Evolutionary conservation across 2,329 filamentous ascomycete genomes (phyloP), one percentile per base, ranked within the genome.

Genomic region (Emergomyces pasteurianus): DNA sequence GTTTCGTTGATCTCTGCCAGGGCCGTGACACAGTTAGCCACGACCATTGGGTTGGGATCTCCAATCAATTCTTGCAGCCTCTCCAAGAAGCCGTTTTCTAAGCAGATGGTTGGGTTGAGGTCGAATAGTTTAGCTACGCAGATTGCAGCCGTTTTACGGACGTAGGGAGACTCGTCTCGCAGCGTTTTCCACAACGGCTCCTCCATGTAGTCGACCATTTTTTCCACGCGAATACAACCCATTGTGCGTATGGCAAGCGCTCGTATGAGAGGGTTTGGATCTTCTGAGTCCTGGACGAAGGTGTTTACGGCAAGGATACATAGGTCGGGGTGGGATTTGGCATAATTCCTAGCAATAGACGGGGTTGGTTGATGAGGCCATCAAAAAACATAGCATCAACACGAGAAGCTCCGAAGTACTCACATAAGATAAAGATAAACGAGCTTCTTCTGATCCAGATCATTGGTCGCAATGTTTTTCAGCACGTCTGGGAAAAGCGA

Each of bases 201-300:
- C 75, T 97, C 94, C 92, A 99, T 97, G 75, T 99, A 99, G 73
- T 99, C 94, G 66, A 97, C 90, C 90, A 99, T 99, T 77, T 99
- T 99, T 68, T 97, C 94, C 60, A 99, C 94, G 61, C 94, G 82
- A 69, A 99, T 97, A 72, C 94, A 97, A 47, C 94, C 94, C 94
- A 99, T 99, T 40, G 94, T 99, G 69, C 94, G 85, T 74, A 99
- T 95, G 60, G 94, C 94, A 58, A 99, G 82, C 58, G 94, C 94
- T 80, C 94, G 83, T 70, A 99, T 90, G 28, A 99, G 83, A 16
- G 94, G 94, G 71, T 99, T 99, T 50, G 94, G 94, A 71, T 99
- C 94, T 83, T 99, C 94, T 18, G 94, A 94, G 74, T 99, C 94
- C 81, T 99, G 94, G 6, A 97, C 94, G 71, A 99, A 99, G 16